A percentile compares a stretch with the other conserved stretches of the same genome.
phyloP scores from a whole-genome alignment of 192 early-diverging fungal species.

The Helicostylum pulchrum region DNA sequence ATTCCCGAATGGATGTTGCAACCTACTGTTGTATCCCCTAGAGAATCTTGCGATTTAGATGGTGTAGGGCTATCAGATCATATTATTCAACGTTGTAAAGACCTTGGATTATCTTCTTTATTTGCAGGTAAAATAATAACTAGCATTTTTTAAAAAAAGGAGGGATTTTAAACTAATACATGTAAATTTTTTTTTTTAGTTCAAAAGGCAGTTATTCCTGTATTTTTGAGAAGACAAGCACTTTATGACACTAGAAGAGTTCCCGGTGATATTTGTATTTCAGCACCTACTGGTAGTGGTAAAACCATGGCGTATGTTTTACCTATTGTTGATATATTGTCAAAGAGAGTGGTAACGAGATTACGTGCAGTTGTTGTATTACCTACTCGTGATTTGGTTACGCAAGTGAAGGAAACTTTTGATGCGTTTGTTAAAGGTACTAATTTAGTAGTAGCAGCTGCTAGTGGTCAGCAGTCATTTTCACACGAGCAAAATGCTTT shows the following conservation, averaged over 20 bases:
- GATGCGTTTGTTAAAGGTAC: slow-evolving; percentile 76
- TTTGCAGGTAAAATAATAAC: slow-evolving; percentile 61
- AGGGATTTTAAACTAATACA: background rate
- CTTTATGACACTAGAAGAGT: slow-evolving; percentile 66
- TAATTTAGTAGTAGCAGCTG: slow-evolving; percentile 66
- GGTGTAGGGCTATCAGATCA: slow-evolving; percentile 59
- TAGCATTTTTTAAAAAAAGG: slow-evolving; percentile 55
- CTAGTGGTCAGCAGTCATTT: slow-evolving; percentile 77
- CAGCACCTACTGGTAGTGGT: slow-evolving; percentile 92
- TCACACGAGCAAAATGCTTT: slow-evolving; percentile 62
- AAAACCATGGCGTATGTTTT: slow-evolving; percentile 96
- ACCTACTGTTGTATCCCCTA: slow-evolving; percentile 69
- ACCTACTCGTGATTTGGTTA: slow-evolving; percentile 89
- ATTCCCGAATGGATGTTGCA: slow-evolving; percentile 87
- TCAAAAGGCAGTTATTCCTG: slow-evolving; percentile 82
- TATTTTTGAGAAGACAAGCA: slow-evolving; percentile 64
- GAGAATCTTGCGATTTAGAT: slow-evolving; percentile 26
- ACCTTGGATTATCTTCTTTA: slow-evolving; percentile 63
- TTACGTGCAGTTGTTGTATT: slow-evolving; percentile 87
- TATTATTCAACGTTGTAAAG: slow-evolving; percentile 54
- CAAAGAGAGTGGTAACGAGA: slow-evolving; percentile 69
- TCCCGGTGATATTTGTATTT: slow-evolving; percentile 89
- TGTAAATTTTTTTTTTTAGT: slow-evolving; percentile 68
- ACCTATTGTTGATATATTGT: slow-evolving; percentile 85
- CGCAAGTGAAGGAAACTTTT: slow-evolving; percentile 86